phyloP scores from a whole-genome alignment of 371 early-diverging fungal genomes.

The Actinomortierella wolfii region DNA sequence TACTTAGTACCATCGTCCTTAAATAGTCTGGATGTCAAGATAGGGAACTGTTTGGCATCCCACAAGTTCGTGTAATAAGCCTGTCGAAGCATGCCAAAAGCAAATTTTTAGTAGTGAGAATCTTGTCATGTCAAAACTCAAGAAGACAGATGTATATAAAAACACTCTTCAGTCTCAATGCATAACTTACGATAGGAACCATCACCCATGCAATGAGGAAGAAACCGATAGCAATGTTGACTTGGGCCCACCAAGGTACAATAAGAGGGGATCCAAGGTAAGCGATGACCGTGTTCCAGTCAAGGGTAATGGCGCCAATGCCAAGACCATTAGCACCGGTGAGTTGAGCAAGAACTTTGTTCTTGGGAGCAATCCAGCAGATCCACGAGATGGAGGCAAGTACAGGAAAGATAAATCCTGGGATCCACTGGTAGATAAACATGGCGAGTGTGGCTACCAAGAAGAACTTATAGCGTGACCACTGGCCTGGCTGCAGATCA shows the following conservation, averaged over 20 bases:
- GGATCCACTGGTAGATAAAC: conserved; percentile 75
- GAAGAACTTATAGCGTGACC: conserved; percentile 54
- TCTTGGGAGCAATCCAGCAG: conserved; percentile 71
- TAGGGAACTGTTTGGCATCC: conserved; percentile 60
- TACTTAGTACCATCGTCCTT: conserved; percentile 59
- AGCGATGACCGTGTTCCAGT: conserved; percentile 67
- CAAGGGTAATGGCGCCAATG: conserved; percentile 55
- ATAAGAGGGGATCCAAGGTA: conserved; percentile 68
- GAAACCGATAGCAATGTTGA: conserved; percentile 26
- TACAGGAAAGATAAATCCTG: conserved; percentile 70
- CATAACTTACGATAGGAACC: conserved; percentile 52
- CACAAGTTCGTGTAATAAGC: conserved; percentile 46
- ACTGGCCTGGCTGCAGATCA: conserved; percentile 17
- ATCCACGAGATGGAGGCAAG: conserved; percentile 72
- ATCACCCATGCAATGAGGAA: conserved; percentile 31
- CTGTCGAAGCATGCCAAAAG: too few relatives aligned
- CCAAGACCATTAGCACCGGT: conserved; percentile 59
- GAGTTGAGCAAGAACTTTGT: conserved; percentile 55
- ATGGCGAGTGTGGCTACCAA: conserved; percentile 55
- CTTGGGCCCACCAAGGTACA: conserved; percentile 46
- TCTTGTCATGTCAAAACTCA: conserved; percentile 53
- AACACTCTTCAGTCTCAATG: too few relatives aligned
- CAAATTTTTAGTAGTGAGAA: too few relatives aligned
- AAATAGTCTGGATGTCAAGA: conserved; percentile 69
- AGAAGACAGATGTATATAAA: too few relatives aligned